Evolutionary conservation across 495 filamentous ascomycete species (phyloP), one percentile per base, ranked within the genome.

Genomic region (Annulohypoxylon moriforme): DNA sequence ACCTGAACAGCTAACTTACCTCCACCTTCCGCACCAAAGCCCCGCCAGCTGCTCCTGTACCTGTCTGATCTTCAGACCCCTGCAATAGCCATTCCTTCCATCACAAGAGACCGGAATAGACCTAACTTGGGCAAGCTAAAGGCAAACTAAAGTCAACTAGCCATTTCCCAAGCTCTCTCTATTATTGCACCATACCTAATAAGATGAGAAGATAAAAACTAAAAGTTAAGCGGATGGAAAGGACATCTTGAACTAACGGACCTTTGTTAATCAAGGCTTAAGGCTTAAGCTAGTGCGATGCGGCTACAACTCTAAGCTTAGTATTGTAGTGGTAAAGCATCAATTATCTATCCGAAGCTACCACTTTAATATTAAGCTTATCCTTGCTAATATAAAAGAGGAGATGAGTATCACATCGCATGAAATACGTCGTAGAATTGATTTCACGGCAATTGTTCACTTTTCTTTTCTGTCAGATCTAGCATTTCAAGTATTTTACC

Each of bases 1-100:
- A 70, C 57, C 24, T 55, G 4, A n/a, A 40, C 36, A 40, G 36
- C 36, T 40, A 40, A 33, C 34, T 27, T 53, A 20, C 47, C 36
- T 42, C 38, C 16, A 33, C 36, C 33, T 13, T 58, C 40, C 61
- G 56, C 57, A 55, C 47, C 33, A 24, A 22, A 44, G 53, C 42
- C 59, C 50, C 63, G 61, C 62, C 49, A 61, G 55, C 56, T 27
- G 53, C 27, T 66, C 70, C 56, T 59, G 64, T 59, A 47, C 49
- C 68, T 63, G 69, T 72, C 69, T 73, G 70, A 73, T 73, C 71
- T 69, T 40, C 71, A 49, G 25, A 73, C 44, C 71, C 71, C 66
- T 73, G 71, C 34, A 69, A 73, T 69, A 52, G 69, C 66, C 71
- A 73, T 73, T 67, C 71, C 64, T 68, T 46, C 64, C 59, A 24